Evolutionary conservation across 192 early-diverging fungal species (phyloP).

Genomic region (Funneliformis geosporum): DNA sequence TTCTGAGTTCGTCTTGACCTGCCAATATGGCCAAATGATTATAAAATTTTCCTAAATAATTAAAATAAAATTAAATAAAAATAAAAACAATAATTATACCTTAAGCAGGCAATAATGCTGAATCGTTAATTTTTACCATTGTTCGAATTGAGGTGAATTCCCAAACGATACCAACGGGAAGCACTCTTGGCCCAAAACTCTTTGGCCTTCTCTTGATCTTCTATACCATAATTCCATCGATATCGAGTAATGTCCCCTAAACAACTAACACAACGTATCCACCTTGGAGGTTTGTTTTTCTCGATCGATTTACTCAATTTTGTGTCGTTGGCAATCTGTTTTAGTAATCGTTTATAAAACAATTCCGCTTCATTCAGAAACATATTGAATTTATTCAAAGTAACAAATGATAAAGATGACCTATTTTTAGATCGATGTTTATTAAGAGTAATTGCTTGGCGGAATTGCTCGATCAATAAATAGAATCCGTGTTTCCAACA

Average conservation of each 20-base stretch:
- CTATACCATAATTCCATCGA: constrained; percentile 47
- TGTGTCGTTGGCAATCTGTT: constrained; percentile 35
- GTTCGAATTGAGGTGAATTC: constrained; percentile 42
- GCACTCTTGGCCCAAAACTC: constrained; percentile 38
- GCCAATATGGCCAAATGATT: constrained; percentile 52
- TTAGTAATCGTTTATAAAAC: constrained; percentile 49
- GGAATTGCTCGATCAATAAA: constrained; percentile 53
- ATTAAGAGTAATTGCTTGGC: constrained; percentile 44
- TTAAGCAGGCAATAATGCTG: constrained; percentile 36
- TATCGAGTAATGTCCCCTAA: constrained; percentile 57
- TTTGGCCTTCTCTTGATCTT: constrained; percentile 31
- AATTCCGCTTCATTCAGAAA: constrained; percentile 49
- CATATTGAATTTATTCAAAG: constrained; percentile 40
- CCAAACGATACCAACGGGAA: constrained; percentile 38
- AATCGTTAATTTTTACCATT: constrained; percentile 41
- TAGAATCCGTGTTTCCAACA: constrained; percentile 61
- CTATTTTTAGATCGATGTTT: constrained; percentile 32
- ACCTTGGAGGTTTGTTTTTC: constrained; percentile 38
- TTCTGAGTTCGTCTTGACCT: constrained; percentile 35
- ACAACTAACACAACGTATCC: constrained; percentile 51
- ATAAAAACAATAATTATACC: neutral
- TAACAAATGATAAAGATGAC: constrained; percentile 28
- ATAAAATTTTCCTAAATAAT: constrained; percentile 47
- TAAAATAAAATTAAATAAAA: neutral
- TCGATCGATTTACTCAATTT: constrained; percentile 17